A percentile compares a stretch with the other conserved stretches of the same genome.
phyloP scores from a whole-genome alignment of 1,284 basidiomycete genomes.

The Schizophyllum amplum region DNA sequence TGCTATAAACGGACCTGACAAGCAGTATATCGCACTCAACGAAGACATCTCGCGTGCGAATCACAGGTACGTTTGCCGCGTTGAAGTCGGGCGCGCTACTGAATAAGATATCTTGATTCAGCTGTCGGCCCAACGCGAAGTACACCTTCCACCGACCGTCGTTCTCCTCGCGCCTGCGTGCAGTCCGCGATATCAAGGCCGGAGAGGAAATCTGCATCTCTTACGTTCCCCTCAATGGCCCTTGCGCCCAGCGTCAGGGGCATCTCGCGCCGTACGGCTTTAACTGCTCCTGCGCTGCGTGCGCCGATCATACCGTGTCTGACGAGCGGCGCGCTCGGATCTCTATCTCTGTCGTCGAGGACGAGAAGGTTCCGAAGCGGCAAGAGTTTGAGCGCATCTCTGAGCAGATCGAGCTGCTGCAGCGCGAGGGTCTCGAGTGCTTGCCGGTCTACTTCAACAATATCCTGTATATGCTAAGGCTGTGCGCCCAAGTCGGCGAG shows the following conservation, averaged over 20 bases:
- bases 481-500: not conserved
- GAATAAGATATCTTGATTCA: not conserved
- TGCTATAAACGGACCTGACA: constrained; percentile 2
- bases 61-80: constrained; percentile 15
- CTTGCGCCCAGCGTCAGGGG: not conserved
- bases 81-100: not conserved
- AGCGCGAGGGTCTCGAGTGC: not conserved
- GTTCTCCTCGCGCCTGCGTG: constrained; percentile 19
- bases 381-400: not conserved
- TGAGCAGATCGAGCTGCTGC: not conserved
- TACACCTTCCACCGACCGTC: constrained; percentile 16
- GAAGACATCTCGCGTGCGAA: constrained; percentile 19
- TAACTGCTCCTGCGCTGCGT: constrained; percentile 7
- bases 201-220: constrained; percentile 20
- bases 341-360: not conserved
- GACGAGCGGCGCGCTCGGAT: not conserved
- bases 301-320: not conserved
- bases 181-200: constrained; percentile 15
- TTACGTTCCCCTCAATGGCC: not conserved
- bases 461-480: not conserved
- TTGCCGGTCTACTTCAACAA: not conserved
- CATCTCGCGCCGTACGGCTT: constrained; percentile 7
- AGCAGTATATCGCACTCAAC: constrained; percentile 15
- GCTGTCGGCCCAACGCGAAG: constrained; percentile 17
- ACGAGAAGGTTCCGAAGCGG: not conserved